These are phyloP conservation scores for Plasmodium relictum DNA, from an alignment of 169 alveolate genomes.

Conservation along the genomic window DNA sequence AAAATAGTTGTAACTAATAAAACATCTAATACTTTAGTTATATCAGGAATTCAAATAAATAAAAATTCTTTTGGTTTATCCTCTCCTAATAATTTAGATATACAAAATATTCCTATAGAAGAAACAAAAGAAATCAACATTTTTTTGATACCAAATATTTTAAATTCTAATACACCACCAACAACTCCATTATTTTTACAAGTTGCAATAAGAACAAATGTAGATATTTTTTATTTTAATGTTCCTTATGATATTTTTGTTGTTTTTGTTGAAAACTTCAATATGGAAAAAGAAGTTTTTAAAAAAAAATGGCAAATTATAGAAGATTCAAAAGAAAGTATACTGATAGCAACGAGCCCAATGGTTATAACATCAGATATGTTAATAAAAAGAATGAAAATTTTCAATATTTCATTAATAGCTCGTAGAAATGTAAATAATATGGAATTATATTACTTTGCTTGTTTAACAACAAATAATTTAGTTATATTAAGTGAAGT, in stretches of 20 bases:
- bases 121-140: conserved; percentile 72
- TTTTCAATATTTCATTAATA: conserved; percentile 55
- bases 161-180: conserved; percentile 81
- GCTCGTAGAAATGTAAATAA: conserved; percentile 54
- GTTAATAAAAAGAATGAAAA: conserved; percentile 71
- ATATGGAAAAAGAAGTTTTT: conserved; percentile 78
- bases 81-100: conserved; percentile 47
- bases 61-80: conserved; percentile 76
- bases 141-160: conserved; percentile 65
- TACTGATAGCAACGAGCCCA: conserved; percentile 74
- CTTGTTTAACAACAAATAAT: conserved; percentile 80
- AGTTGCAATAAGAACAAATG: conserved; percentile 81
- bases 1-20: conserved; percentile 51
- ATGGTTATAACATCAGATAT: conserved; percentile 77
- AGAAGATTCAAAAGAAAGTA: conserved; percentile 82
- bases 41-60: conserved; percentile 76
- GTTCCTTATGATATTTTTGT: conserved; percentile 79
- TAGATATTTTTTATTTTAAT: conserved; percentile 81
- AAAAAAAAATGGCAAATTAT: conserved; percentile 79
- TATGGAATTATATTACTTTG: conserved; percentile 77
- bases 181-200: conserved; percentile 77
- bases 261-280: conserved; percentile 77
- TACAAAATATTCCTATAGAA: conserved; percentile 49
- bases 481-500: conserved; percentile 80
- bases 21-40: conserved; percentile 30